phyloP scores from a whole-genome alignment of 2,329 filamentous ascomycete genomes.

The Plectosphaerella sp. region DNA sequence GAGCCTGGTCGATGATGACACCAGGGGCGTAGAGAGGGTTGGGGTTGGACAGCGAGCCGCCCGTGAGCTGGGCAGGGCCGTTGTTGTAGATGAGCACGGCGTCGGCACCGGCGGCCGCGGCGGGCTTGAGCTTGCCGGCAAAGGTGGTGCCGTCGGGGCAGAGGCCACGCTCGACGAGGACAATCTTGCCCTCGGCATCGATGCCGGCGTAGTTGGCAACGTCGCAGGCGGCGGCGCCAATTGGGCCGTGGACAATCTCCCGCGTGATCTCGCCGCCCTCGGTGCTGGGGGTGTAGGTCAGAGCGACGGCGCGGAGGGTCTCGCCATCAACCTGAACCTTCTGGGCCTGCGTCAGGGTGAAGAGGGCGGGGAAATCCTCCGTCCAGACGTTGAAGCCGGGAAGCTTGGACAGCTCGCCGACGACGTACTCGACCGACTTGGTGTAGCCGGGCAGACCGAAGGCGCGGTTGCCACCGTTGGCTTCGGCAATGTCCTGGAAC shows the following conservation, averaged over 20 bases:
- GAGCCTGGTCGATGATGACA: constrained; percentile 23
- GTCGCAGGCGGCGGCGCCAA: constrained; percentile 18
- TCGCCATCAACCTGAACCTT: constrained; percentile 17
- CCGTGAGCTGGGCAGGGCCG: constrained; percentile 21
- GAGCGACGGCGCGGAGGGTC: constrained; percentile 17
- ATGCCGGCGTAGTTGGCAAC: constrained; percentile 18
- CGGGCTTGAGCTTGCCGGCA: constrained; percentile 22
- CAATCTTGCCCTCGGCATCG: constrained; percentile 22
- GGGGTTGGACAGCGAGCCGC: constrained; percentile 18
- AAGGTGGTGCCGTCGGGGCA: constrained; percentile 24
- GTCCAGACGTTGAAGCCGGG: constrained; percentile 21
- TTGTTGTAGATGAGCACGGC: constrained; percentile 26
- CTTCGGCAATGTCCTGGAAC: constrained; percentile 23
- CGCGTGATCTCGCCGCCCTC: constrained; percentile 20
- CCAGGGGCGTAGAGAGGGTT: constrained; percentile 21
- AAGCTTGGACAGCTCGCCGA: constrained; percentile 19
- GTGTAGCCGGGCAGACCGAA: constrained; percentile 51
- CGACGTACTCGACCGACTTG: constrained; percentile 28
- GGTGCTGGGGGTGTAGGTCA: constrained; percentile 25
- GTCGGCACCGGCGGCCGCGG: constrained; percentile 20
- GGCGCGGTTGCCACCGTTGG: constrained; percentile 45
- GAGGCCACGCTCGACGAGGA: constrained; percentile 23
- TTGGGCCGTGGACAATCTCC: constrained; percentile 19
- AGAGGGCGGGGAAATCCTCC: constrained; percentile 22
- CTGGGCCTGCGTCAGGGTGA: constrained; percentile 12